Evolutionary conservation across 345 rosid genomes (phyloP), one percentile per base, ranked within the genome.

Genomic region (Carallia pectinifolia): DNA sequence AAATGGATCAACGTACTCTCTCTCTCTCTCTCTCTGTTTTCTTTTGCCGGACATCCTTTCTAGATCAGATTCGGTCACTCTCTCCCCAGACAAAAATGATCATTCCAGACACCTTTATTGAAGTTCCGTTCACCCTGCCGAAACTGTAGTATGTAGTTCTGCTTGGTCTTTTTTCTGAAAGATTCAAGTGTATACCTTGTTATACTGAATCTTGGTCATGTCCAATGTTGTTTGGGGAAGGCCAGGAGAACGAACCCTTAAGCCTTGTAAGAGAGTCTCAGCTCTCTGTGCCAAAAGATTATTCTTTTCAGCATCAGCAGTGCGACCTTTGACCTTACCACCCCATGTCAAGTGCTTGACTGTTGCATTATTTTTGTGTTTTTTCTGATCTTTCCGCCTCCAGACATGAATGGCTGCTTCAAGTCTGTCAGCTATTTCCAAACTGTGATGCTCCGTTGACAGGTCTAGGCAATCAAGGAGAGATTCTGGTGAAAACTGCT

Each of bases 391-490:
- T 53, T 53, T 73, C 58, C 60, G 65, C 61, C 55, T 61, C 77
- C 77, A 73, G 54, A 73, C n/a, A 16, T 67, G 67, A 30, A 60
- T n/a, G 33, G 77, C 77, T 8, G 77, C 77, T 61, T 73, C 77
- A 50, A 73, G 48, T 53, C 77, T 62, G 53, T 73, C 61, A 37
- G 77, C 71, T 37, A 73, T 67, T 52, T 73, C 71, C 66, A 73
- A 53, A 53, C 62, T 67, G 33, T 70, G 29, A 60, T 52, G 30
- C 17, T 66, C 77, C 4, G 77, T 66, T 53, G 77, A 73, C 40
- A 73, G 67, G 39, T 73, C 77, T 15, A 73, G 74, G 75, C 66
- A 71, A 74, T 77, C 83, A 34, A 82, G 75, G 63, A 79, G 74
- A 40, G 58, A 23, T 53, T 77, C 81, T 6, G 83, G 73, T 60